Evolutionary conservation across 2,329 filamentous ascomycete genomes (phyloP).

Genomic region (Pyricularia grisea): DNA sequence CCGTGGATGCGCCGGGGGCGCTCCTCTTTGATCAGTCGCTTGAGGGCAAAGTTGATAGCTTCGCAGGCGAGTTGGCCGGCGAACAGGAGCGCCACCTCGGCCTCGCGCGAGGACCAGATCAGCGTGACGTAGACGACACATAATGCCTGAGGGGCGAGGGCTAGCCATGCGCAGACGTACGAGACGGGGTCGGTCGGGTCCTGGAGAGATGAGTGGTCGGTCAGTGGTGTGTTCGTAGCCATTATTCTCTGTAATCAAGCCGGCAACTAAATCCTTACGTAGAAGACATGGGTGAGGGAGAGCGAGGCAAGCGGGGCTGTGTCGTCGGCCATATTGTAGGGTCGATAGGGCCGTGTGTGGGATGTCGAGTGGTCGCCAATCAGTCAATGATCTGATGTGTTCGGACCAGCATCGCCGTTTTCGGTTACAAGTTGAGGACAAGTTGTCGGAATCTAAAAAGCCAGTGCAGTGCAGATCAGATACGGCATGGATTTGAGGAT

Average conservation of each 20-base stretch:
- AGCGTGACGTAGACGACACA: conserved; percentile 85
- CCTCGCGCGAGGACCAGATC: conserved; percentile 83
- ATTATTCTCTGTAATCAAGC: neutral
- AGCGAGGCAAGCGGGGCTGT: conserved; percentile 67
- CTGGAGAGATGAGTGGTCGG: conserved; percentile 32
- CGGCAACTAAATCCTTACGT: conserved; percentile 49
- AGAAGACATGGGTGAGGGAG: conserved; percentile 92
- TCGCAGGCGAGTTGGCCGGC: conserved; percentile 87
- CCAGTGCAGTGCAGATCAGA: no score
- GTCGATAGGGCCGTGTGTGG: neutral
- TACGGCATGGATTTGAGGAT: neutral
- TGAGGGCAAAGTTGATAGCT: conserved; percentile 79
- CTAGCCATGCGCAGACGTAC: conserved; percentile 84
- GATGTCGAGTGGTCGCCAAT: neutral
- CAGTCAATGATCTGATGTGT: neutral
- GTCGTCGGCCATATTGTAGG: conserved; percentile 28
- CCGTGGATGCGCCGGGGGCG: conserved; percentile 70
- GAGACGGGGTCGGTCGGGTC: conserved; percentile 80
- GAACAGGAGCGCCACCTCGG: conserved; percentile 84
- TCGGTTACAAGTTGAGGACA: neutral
- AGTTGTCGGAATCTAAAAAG: neutral
- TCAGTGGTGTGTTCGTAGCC: neutral
- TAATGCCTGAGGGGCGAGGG: conserved; percentile 84
- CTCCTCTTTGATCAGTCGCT: conserved; percentile 87
- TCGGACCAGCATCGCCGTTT: neutral